phyloP scores from a whole-genome alignment of 306 rosid genomes.

The Glycine latifolia region DNA sequence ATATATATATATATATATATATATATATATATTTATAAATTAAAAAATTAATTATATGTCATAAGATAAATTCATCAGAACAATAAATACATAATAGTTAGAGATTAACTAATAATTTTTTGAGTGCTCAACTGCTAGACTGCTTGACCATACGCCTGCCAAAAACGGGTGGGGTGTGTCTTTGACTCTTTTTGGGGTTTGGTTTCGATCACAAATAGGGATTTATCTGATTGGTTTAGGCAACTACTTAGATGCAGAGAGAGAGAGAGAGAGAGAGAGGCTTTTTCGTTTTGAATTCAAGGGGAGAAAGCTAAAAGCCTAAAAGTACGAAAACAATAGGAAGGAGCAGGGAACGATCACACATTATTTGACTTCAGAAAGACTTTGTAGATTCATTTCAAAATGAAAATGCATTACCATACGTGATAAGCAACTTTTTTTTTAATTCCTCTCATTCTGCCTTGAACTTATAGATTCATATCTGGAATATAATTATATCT shows the following conservation, averaged over 20 bases:
- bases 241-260: neutral
- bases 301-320: neutral
- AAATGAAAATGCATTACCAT: no score
- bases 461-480: no score
- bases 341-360: neutral
- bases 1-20: no score
- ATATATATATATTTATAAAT: no score
- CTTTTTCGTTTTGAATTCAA: slow-evolving; percentile 9
- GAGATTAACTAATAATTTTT: no score
- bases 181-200: slow-evolving; percentile 4
- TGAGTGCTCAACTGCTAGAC: no score
- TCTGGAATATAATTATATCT: no score
- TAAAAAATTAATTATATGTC: no score
- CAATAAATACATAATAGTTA: no score
- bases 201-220: neutral
- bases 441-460: no score
- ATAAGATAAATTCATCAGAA: no score
- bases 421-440: no score
- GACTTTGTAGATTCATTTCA: slow-evolving; percentile 27
- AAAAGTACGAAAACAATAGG: slow-evolving; percentile 15
- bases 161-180: slow-evolving; percentile 21
- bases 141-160: slow-evolving; percentile 32
- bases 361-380: slow-evolving; percentile 33
- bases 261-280: neutral
- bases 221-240: neutral